phyloP scores from a whole-genome alignment of 306 rosid species.

The Coriaria nepalensis region DNA sequence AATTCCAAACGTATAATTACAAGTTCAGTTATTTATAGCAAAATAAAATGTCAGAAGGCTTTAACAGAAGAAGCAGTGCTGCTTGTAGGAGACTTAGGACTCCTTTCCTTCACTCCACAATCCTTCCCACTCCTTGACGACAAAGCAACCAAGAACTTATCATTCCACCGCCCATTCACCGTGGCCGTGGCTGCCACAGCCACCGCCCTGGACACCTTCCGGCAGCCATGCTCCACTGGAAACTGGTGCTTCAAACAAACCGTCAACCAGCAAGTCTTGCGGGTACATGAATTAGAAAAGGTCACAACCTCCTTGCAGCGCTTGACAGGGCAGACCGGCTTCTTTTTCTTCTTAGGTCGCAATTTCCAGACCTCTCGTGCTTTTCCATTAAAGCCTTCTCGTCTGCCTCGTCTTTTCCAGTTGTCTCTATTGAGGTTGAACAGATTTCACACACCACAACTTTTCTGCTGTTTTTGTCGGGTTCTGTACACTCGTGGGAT shows the following conservation, averaged over 20 bases:
- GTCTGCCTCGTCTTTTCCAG: constrained; percentile 23
- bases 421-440: constrained; percentile 64
- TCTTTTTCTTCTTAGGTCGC: constrained; percentile 74
- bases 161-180: constrained; percentile 29
- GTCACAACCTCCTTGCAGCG: constrained; percentile 68
- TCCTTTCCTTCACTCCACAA: constrained; percentile 27
- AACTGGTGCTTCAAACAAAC: constrained; percentile 82
- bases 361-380: constrained; percentile 46
- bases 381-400: constrained; percentile 36
- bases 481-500: constrained; percentile 58
- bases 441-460: constrained; percentile 66
- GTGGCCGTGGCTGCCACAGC: neutral
- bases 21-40: too few species aligned
- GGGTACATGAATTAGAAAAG: constrained; percentile 52
- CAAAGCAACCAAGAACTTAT: constrained; percentile 43
- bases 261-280: constrained; percentile 59
- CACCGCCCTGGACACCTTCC: neutral
- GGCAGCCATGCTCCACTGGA: constrained; percentile 65
- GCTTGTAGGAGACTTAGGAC: constrained; percentile 30
- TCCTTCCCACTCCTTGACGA: constrained; percentile 41
- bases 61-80: constrained; percentile 26
- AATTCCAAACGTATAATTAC: too few species aligned
- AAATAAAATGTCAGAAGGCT: constrained; percentile 23
- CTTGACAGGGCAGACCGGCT: constrained; percentile 53
- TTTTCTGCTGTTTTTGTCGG: constrained; percentile 64